Evolutionary conservation across 306 rosid species (phyloP), one percentile per base, ranked within the genome.

Genomic region (Quercus wislizeni): DNA sequence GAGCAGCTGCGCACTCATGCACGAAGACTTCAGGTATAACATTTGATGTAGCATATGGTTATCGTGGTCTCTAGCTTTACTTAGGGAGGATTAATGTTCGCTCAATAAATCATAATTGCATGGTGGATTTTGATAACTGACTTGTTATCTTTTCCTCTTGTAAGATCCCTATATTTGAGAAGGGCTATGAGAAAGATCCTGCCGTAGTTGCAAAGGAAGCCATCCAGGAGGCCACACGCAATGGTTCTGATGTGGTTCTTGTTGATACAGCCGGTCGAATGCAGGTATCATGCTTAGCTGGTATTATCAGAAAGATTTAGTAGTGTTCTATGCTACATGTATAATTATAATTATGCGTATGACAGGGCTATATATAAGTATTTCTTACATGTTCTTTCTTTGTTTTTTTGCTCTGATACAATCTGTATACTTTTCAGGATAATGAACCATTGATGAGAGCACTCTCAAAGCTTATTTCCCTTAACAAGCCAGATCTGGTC

Each of bases 1-100:
- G 99, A 96, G 83, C 99, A 96, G 93, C 90, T 96, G 79, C 90
- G 99, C 75, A 96, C 98, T 68, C 99, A 96, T 87, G 99, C 99
- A 46, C 98, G 99, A 28, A 90, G 99, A 83, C 99, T 96, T 57
- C 92, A 96, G 97, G 99, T 96, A 81, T 86, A 12, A 7, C 49
- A 83, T 78, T 7, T 58, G 64, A 77, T 71, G 57, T 78, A 65
- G 6, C 65, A 61, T 63, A 75, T 46, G 23, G 61, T 67, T 73
- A 28, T 27, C 18, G 18, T 71, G 33, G 71, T 72, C 49, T 15
- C 55, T 71, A 14, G 59, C 69, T 13, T 52, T 27, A 69, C 31
- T 54, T 8, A 64, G 35, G 51, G 30, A 41, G 82, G 17, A 13
- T 80, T 0, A 23, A 4, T 49, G 72, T 74, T 76, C 17, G 14